These are phyloP conservation scores for Metschnikowia kofuensis DNA, from an alignment of 805 yeast species.

Conservation along the genomic window DNA sequence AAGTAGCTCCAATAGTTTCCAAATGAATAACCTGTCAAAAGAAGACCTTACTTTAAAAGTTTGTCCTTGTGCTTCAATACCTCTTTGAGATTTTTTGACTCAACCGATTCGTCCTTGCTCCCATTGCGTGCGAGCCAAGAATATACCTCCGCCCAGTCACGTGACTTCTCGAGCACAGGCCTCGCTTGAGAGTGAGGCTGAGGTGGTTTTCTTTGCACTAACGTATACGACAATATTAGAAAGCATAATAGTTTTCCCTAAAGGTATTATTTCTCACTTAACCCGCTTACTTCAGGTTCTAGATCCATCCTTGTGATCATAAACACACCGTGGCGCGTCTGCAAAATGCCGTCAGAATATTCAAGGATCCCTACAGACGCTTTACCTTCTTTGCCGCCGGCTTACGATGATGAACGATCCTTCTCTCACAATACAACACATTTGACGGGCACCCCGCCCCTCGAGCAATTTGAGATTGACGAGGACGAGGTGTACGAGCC, in stretches of 20 bases:
- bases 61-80: no score
- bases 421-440: neutral
- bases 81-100: no score
- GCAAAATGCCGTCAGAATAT: slow-evolving; percentile 1
- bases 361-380: neutral
- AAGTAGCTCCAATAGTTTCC: no score
- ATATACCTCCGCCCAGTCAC: no score
- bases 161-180: no score
- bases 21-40: no score
- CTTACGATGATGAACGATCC: slow-evolving; percentile 5
- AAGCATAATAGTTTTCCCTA: no score
- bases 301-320: neutral
- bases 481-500: slow-evolving; percentile 25
- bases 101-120: no score
- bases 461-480: slow-evolving; percentile 39
- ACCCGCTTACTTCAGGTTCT: no score
- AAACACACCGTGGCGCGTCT: neutral
- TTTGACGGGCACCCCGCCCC: slow-evolving; percentile 3
- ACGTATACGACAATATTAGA: neutral
- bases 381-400: slow-evolving; percentile 12
- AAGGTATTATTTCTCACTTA: neutral
- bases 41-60: no score
- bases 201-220: neutral
- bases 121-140: no score
- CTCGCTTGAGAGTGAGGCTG: no score